phyloP scores from a whole-genome alignment of 176 grass and related monocot genomes.

The Luzula sylvatica region DNA sequence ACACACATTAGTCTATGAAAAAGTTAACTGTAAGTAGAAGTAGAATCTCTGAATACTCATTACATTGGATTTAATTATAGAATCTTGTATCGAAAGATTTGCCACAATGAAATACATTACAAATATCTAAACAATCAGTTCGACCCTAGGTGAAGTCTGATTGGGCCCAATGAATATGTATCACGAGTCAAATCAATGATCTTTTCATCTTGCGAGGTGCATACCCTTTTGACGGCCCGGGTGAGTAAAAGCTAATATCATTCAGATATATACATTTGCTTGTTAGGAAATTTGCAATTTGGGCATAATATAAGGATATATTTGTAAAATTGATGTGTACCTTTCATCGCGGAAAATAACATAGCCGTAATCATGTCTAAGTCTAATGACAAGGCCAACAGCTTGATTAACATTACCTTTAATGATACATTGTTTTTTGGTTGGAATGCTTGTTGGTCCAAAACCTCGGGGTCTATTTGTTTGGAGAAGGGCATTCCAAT shows the following conservation, averaged over 20 bases:
- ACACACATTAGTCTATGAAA: no score
- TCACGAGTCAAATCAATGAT: conserved; percentile 41
- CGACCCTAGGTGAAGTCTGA: no score
- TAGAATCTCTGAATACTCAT: no score
- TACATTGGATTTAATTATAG: no score
- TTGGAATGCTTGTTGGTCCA: conserved; percentile 52
- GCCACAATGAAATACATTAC: no score
- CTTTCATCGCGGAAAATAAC: conserved; percentile 98
- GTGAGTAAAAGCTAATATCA: no score
- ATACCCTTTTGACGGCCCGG: conserved; percentile 29
- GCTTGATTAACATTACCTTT: conserved; percentile 96
- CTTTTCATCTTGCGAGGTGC: conserved; percentile 26
- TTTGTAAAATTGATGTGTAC: conserved; percentile 32
- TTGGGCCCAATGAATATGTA: no score
- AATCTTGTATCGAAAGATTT: no score
- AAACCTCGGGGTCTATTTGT: conserved; percentile 81
- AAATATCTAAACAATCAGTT: no score
- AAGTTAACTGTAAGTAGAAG: no score
- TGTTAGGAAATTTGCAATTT: conserved; percentile 14
- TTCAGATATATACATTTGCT: no score
- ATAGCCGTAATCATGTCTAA: conserved; percentile 83
- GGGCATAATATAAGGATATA: conserved; percentile 26
- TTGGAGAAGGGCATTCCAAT: conserved; percentile 89
- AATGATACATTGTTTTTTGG: conserved; percentile 28
- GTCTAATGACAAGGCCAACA: conserved; percentile 88